Evolutionary conservation across 1,139 yeast genomes (phyloP).

Genomic region (Zygosaccharomyces sapae): DNA sequence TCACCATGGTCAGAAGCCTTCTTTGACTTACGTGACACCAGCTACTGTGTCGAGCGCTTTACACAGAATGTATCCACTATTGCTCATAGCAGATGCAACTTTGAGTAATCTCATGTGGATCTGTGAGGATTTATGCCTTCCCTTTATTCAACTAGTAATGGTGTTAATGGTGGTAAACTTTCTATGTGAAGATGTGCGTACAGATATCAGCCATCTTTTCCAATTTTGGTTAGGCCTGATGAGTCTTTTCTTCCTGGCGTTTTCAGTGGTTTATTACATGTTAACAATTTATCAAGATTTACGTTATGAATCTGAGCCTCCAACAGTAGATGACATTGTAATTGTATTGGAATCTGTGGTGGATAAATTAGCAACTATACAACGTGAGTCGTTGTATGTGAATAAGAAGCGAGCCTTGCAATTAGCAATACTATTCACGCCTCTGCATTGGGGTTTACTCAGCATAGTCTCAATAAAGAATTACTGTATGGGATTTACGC

Average conservation of each 20-base stretch:
- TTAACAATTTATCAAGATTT: conserved; percentile 22
- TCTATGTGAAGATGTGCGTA: conserved; percentile 8
- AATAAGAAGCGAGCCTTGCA: conserved; percentile 9
- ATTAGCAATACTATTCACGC: conserved; percentile 11
- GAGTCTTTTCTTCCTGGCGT: conserved; percentile 15
- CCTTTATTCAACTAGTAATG: conserved; percentile 22
- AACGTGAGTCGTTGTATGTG: conserved; percentile 18
- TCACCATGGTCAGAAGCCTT: conserved; percentile 25
- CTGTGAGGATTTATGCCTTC: conserved; percentile 23
- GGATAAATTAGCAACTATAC: conserved; percentile 25
- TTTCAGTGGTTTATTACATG: conserved; percentile 24
- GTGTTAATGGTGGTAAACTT: conserved; percentile 11
- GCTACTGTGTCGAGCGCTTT: conserved; percentile 20
- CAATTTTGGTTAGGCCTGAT: conserved; percentile 24
- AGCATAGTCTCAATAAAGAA: conserved; percentile 14
- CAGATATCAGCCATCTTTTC: conserved; percentile 1
- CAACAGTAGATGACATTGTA: conserved; percentile 34
- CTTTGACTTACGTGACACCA: conserved; percentile 22
- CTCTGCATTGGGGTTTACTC: conserved; percentile 17
- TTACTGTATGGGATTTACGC: conserved; percentile 14
- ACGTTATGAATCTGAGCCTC: conserved; percentile 25
- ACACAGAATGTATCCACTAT: conserved; percentile 23
- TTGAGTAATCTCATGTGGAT: conserved; percentile 28
- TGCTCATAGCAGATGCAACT: conserved; percentile 24
- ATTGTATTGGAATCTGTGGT: conserved; percentile 26